Conservation (phyloP, 1,139 yeast species). For the Pichia kudriavzevii region DNA sequence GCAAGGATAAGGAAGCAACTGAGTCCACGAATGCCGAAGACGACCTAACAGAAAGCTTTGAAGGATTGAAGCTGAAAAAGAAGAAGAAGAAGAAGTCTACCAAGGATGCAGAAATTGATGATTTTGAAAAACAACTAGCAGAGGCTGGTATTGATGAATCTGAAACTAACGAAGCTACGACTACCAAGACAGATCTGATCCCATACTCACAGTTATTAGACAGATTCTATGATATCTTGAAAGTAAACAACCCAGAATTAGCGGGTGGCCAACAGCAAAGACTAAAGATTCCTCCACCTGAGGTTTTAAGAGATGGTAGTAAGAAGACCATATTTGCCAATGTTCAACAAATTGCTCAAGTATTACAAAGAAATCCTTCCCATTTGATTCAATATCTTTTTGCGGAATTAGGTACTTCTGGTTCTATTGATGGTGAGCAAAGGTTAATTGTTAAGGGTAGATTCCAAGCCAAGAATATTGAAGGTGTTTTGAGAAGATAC, state of each 20-base stretch:
- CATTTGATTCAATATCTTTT: conserved; percentile 94
- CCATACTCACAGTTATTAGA: conserved; percentile 73
- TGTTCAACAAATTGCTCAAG: conserved; percentile 89
- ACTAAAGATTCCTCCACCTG: conserved; percentile 96
- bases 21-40: conserved; percentile 34
- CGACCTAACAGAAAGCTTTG: conserved; percentile 56
- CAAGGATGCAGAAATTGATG: conserved; percentile 56
- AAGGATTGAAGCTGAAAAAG: conserved; percentile 61
- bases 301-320: conserved; percentile 93
- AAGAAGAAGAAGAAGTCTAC: conserved; percentile 75
- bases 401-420: conserved; percentile 99
- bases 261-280: conserved; percentile 96
- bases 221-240: conserved; percentile 78
- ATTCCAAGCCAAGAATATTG: conserved; percentile 96
- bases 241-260: conserved; percentile 92
- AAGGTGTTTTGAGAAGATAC: conserved; percentile 91
- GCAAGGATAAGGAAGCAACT: conserved; percentile 28
- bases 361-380: conserved; percentile 93
- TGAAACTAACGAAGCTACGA: conserved; percentile 25
- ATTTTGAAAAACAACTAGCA: conserved; percentile 84
- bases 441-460: conserved; percentile 96
- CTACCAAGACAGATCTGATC: conserved; percentile 44
- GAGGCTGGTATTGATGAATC: conserved; percentile 72
- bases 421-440: conserved; percentile 96
- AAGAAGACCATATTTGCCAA: conserved; percentile 95